Evolutionary conservation across 2,329 filamentous ascomycete species (phyloP), one percentile per base, ranked within the genome.

Genomic region (Colletotrichum salicis): DNA sequence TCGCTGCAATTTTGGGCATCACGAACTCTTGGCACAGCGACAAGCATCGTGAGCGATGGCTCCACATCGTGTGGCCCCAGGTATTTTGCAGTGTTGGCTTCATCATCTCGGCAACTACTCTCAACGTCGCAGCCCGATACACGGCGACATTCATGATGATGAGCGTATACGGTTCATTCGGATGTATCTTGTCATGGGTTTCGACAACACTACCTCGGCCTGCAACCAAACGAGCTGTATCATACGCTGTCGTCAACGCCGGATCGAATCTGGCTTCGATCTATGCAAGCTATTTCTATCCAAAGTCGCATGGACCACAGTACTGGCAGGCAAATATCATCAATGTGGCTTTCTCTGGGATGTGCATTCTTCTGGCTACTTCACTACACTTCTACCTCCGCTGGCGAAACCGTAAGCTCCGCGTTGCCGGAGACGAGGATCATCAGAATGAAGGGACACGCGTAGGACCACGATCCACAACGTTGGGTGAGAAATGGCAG

Each of bases 1-100:
- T 85, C 7, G 80, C 80, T n/a, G 80, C 82, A 12, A 83, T 83
- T 2, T 82, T 85, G 45, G 70, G 81, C 3, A 81, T 82, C 5
- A 84, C 82, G 1, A 82, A 82, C 76, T 85, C 80, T 5, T 86
- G 84, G 0, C 85, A 84, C 1, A 76, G 78, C 2, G 79, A 82
- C 72, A 82, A 85, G 37, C 41, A 48, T 11, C 41, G 41, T 48
- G 83, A 85, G 64, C 76, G 83, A 29, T 82, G 81, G 3, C 82
- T 78, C 77, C 82, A 83, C 67, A 81, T 84, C 74, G 41, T 48
- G 77, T 82, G 1, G 77, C 76, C 1, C 41, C 83, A 84, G 64
- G 54, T 78, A 2, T 73, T 80, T 15, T 83, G 83, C 1, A 74
- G 84, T 1, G 71, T 82, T 2, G 84, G 84, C 0, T 85, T 84